Conservation (phyloP, 2,329 filamentous ascomycete species). For the Ascosphaera pollenicola region DNA sequence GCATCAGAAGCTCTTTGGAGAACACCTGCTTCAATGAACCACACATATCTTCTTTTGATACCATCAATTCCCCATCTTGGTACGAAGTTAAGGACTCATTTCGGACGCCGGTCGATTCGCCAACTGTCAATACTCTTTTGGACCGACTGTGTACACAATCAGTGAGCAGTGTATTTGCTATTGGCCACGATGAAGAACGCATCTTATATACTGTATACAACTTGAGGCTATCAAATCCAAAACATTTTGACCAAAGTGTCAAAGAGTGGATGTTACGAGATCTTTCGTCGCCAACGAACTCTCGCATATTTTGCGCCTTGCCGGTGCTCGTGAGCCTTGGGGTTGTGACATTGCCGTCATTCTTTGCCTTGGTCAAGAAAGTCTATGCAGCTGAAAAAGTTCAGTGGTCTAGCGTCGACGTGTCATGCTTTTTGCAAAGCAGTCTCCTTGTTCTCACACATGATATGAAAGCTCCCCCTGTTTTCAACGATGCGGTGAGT, state of each 20-base stretch:
- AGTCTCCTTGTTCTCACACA: too few species aligned
- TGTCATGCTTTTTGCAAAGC: too few species aligned
- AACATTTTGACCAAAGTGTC: conserved; percentile 21
- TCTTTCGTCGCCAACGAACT: conserved; percentile 14
- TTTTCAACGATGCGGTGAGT: too few species aligned
- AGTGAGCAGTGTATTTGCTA: conserved; percentile 9
- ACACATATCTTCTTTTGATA: conserved; percentile 8
- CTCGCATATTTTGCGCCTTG: conserved; percentile 14
- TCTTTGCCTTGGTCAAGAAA: conserved; percentile 14
- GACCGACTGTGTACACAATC: too few species aligned
- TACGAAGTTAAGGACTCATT: too few species aligned
- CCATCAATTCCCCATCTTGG: too few species aligned
- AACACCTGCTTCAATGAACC: conserved; percentile 16
- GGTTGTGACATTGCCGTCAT: conserved; percentile 21
- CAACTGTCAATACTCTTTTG: too few species aligned
- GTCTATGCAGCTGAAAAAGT: too few species aligned
- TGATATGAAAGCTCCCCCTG: too few species aligned
- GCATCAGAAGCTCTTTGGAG: conserved; percentile 21
- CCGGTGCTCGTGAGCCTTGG: conserved; percentile 22
- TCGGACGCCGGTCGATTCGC: too few species aligned
- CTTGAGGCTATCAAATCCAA: conserved; percentile 21
- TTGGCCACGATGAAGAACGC: conserved; percentile 16
- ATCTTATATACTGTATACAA: conserved; percentile 17
- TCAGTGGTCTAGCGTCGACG: too few species aligned
- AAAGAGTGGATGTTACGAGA: conserved; percentile 20